A percentile compares a stretch with the other conserved stretches of the same genome.
phyloP scores from a whole-genome alignment of 768 basidiomycete species.

The Candolleomyces aberdarensis region DNA sequence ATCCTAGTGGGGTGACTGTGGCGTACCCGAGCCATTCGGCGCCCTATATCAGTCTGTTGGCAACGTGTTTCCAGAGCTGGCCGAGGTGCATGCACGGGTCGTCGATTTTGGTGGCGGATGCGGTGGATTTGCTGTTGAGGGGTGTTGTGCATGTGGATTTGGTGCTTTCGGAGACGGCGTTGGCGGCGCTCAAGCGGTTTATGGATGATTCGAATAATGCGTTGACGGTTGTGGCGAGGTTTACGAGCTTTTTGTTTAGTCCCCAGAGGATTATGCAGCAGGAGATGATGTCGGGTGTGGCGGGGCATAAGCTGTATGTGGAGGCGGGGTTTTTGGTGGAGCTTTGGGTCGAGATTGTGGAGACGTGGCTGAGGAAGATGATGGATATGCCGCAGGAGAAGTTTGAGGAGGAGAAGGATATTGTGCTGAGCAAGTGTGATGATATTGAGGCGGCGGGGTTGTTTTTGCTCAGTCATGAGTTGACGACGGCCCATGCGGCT shows the following conservation, averaged over 20 bases:
- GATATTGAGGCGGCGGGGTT: conserved; percentile 72
- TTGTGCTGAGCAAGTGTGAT: conserved; percentile 43
- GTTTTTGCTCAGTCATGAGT: conserved; percentile 67
- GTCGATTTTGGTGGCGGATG: conserved; percentile 51
- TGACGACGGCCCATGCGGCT: conserved; percentile 44
- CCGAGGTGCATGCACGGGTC: conserved; percentile 68
- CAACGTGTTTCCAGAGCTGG: conserved; percentile 79
- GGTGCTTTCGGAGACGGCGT: conserved; percentile 63
- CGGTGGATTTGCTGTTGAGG: conserved; percentile 74
- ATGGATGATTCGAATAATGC: conserved; percentile 59
- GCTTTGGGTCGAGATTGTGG: conserved; percentile 73
- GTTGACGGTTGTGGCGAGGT: conserved; percentile 56
- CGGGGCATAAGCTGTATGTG: conserved; percentile 49
- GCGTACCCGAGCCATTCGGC: conserved; percentile 62
- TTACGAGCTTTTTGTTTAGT: conserved; percentile 73
- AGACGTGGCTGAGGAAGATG: conserved; percentile 59
- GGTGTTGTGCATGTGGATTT: conserved; percentile 88
- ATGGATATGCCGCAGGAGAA: conserved; percentile 38
- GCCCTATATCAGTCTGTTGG: conserved; percentile 68
- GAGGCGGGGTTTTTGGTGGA: conserved; percentile 66
- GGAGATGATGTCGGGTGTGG: conserved; percentile 36
- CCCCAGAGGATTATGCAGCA: conserved; percentile 61
- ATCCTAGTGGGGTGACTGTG: conserved; percentile 55
- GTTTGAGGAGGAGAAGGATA: conserved; percentile 38
- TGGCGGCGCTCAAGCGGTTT: conserved; percentile 66